Evolutionary conservation across 768 basidiomycete species (phyloP).

Genomic region (Trametopsis cervina): DNA sequence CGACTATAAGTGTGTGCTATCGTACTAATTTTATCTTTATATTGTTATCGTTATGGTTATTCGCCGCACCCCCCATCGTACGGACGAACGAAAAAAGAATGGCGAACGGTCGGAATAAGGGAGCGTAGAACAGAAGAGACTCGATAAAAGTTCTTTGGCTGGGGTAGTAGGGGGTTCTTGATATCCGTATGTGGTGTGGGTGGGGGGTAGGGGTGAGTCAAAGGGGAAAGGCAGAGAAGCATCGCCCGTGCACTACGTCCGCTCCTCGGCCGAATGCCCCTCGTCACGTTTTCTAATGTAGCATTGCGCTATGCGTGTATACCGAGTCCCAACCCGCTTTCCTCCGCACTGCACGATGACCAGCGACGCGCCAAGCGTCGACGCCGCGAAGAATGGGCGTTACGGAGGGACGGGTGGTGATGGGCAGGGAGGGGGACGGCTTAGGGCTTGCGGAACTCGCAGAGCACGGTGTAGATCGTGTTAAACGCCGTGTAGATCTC

Average conservation of each 20-base stretch:
- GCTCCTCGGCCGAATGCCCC: conserved; percentile 22
- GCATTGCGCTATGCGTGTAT: not conserved
- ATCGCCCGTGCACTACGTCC: conserved; percentile 33
- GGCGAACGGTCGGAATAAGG: not conserved
- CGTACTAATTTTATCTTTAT: not conserved
- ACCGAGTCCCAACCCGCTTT: not conserved
- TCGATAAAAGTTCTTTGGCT: not conserved
- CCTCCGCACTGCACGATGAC: not conserved
- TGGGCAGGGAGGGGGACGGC: conserved; percentile 1
- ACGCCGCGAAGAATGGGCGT: conserved; percentile 4
- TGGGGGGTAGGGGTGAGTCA: no score
- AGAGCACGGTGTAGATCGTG: conserved; percentile 96
- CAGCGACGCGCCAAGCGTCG: not conserved
- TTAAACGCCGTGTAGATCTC: conserved; percentile 99
- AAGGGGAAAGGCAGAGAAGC: conserved; percentile 23
- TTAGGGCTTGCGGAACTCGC: conserved; percentile 89
- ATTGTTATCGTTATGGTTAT: not conserved
- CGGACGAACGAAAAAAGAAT: not conserved
- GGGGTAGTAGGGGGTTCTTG: not conserved
- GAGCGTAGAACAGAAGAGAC: not conserved
- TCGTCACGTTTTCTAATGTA: conserved; percentile 12
- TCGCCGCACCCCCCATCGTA: not conserved
- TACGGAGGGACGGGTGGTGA: conserved; percentile 7
- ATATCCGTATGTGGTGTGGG: not conserved
- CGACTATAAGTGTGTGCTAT: not conserved